Base-by-base conservation (phyloP, 2,329 filamentous ascomycete genomes). In the Pseudodiploospora longispora region DNA sequence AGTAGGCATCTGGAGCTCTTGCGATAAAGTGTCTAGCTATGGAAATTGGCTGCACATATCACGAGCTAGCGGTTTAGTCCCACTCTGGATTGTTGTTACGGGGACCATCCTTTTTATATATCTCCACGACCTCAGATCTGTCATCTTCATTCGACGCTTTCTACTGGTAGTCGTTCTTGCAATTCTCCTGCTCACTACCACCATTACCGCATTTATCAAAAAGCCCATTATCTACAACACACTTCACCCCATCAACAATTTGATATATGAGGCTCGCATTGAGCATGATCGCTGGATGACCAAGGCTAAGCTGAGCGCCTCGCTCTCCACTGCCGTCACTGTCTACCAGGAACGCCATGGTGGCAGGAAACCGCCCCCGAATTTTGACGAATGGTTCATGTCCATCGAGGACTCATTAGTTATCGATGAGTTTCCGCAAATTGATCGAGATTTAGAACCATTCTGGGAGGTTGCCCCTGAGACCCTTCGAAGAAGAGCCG, bases 381-480 rank as follows among this genome's bases (percentile, higher is more conserved):
- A 85, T 47, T 95, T 95, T 55, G 85, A 89, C 55, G 80, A 82
- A 52, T 95, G 89, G 89, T 95, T 83, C 58, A 74, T 83, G 19
- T 88, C 86, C 56, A 87, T 88, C 5, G 77, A 75, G 49, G 69
- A 75, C n/a, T 84, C 89, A 0, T 69, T 78, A 42, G 69, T 95
- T 41, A 80, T 93, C 43, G 89, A 95, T 55, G 80, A 86, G 50
- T 95, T 87, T 53, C 82, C 86, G 52, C 86, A 84, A 39, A 88
- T 95, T 43, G 81, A 86, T 52, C 72, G 81, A 43, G 81, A 87
- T 49, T 64, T 95, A 3, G 67, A 80, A 3, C 87, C 87, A 0
- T 95, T 94, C 57, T 89, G 85, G 85, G 80, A 76, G 2, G 56
- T 94, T 43, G 66, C 78, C 12, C 87, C 87, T 3, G 67, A 73